phyloP scores from a whole-genome alignment of 2,329 filamentous ascomycete genomes.

The Verticillium nubilum region DNA sequence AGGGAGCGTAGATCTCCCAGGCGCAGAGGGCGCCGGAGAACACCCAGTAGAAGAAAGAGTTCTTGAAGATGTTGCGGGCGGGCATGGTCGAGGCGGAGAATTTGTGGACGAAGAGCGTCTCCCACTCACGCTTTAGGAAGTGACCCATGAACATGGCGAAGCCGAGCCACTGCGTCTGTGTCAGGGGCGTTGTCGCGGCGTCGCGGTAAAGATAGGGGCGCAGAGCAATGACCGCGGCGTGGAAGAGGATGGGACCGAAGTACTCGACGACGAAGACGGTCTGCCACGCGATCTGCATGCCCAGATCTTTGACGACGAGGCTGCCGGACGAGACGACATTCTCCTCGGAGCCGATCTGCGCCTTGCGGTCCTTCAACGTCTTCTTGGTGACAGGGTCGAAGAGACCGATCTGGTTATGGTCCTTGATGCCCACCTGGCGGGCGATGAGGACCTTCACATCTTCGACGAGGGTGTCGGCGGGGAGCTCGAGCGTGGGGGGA shows the following conservation, averaged over 20 bases:
- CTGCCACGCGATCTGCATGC: conserved; percentile 84
- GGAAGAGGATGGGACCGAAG: conserved; percentile 83
- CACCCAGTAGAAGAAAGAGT: conserved; percentile 91
- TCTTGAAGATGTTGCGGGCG: conserved; percentile 83
- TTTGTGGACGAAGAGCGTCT: conserved; percentile 91
- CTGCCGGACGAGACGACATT: conserved; percentile 44
- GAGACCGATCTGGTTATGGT: conserved; percentile 58
- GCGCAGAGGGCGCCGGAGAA: conserved; percentile 76
- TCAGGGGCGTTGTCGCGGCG: conserved; percentile 44
- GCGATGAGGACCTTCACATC: conserved; percentile 54
- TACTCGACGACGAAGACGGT: conserved; percentile 97
- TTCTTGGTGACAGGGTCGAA: conserved; percentile 56
- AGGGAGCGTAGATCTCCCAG: conserved; percentile 78
- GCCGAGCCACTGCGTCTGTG: conserved; percentile 65
- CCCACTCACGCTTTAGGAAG: conserved; percentile 91
- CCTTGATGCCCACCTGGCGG: conserved; percentile 41
- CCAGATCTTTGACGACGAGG: conserved; percentile 88
- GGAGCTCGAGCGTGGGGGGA: conserved; percentile 44
- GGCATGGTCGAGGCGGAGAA: conserved; percentile 97
- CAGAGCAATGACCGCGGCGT: conserved; percentile 65
- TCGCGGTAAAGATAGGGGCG: conserved; percentile 58
- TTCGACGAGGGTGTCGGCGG: conserved; percentile 49
- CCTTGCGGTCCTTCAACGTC: conserved; percentile 57
- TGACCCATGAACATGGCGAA: conserved; percentile 72
- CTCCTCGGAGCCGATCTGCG: conserved; percentile 41